Evolutionary conservation across 1,139 yeast species (phyloP).

Genomic region (Blastobotrys malaysiensis): DNA sequence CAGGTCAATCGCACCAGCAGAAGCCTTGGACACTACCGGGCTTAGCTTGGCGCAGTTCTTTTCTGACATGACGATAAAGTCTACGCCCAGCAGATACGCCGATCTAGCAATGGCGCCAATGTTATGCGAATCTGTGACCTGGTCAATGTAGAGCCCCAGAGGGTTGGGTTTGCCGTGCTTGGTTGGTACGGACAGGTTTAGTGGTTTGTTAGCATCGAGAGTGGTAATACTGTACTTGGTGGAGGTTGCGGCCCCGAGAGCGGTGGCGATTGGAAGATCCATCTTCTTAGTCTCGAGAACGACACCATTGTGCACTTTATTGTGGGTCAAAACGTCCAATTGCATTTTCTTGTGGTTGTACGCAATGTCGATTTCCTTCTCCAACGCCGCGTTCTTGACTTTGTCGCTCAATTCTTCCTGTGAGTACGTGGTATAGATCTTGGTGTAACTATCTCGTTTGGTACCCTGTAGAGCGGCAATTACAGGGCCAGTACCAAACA

Average conservation of each 20-base stretch:
- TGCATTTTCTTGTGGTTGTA: slow-evolving; percentile 33
- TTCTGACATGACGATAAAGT: slow-evolving; percentile 66
- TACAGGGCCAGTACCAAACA: slow-evolving; percentile 76
- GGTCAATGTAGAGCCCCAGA: slow-evolving; percentile 72
- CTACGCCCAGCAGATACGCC: slow-evolving; percentile 81
- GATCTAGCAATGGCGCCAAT: slow-evolving; percentile 81
- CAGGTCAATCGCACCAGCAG: slow-evolving; percentile 85
- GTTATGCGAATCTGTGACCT: slow-evolving; percentile 85
- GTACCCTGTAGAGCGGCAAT: slow-evolving; percentile 58
- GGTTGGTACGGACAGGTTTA: slow-evolving; percentile 1
- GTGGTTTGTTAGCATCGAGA: background rate
- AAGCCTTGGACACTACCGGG: slow-evolving; percentile 73
- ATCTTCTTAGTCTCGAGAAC: slow-evolving; percentile 66
- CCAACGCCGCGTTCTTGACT: slow-evolving; percentile 44
- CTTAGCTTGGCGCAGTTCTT: slow-evolving; percentile 69
- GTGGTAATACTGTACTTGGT: slow-evolving; percentile 1
- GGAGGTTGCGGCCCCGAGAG: background rate
- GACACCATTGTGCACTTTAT: slow-evolving; percentile 79
- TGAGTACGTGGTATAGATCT: slow-evolving; percentile 41
- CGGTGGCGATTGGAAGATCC: slow-evolving; percentile 38
- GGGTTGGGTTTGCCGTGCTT: slow-evolving; percentile 42
- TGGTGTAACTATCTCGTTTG: slow-evolving; percentile 48
- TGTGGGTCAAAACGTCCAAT: slow-evolving; percentile 54
- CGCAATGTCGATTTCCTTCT: slow-evolving; percentile 41
- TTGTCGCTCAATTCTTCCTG: slow-evolving; percentile 27